Evolutionary conservation across 1,284 basidiomycete species (phyloP), one percentile per base, ranked within the genome.

Genomic region (Microbotryum lychnidis-dioicae): DNA sequence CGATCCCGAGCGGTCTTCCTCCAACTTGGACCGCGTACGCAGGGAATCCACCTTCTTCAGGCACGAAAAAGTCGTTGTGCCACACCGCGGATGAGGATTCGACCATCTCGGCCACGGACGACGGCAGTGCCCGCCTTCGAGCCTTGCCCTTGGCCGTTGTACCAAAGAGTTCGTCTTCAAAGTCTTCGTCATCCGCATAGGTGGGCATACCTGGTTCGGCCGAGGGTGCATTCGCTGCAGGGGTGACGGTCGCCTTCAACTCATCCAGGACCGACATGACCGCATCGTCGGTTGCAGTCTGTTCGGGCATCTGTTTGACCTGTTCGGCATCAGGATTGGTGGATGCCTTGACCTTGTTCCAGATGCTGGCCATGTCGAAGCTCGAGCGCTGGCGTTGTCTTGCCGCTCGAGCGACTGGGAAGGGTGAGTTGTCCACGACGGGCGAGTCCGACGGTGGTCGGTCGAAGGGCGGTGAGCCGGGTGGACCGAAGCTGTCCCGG

Each of bases 31-130:
- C 66, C 18, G 65, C 65, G 33, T 58, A 50, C 20, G 65, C 58
- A 8, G 72, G 72, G 63, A 72, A 73, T 31, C 67, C 68, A 49
- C 71, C 71, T 48, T 72, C 72, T 5, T 72, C 72, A 12, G 68
- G 64, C 0, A 70, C 67, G 47, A 70, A 61, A 9, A 74, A 46
- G 52, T 69, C 68, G 3, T 72, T 72, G 20, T 58, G 48, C 71
- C 71, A 74, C 6, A 73, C 65, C 1, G 23, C 45, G 7, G 57
- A 45, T 21, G 54, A 47, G 45, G 51, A 51, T 5, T 37, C 44
- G 54, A 21, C 18, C 21, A 25, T 18, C 21, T 58, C 37, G 37
- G 37, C 37, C 37, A 42, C 37, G 37, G 37, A 42, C 5, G 37
- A 9, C 1, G 37, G 37, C 37, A 42, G 37, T 42, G 37, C 37